A percentile compares a stretch with the other conserved stretches of the same genome.
Conservation (phyloP, 768 basidiomycete species). For the Phanerochaete sordida region DNA sequence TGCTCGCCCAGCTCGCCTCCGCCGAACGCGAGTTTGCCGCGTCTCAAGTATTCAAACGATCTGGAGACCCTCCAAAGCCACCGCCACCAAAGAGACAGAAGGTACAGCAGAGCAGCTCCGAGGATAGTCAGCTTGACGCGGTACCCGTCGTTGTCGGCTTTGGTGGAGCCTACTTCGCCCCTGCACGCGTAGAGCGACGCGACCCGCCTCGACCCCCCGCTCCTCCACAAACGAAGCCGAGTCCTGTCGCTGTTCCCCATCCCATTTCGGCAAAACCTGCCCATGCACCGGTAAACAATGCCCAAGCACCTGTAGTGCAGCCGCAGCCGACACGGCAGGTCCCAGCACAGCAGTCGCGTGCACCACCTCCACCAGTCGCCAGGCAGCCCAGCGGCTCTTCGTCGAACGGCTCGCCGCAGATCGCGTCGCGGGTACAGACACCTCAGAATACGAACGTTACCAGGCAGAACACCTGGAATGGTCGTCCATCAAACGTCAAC, state of each 20-base stretch:
- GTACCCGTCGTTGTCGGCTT: slow-evolving; percentile 11
- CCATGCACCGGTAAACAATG: not conserved
- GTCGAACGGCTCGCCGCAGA: not conserved
- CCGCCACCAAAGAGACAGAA: slow-evolving; percentile 56
- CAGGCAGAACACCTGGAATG: not conserved
- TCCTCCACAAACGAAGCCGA: not conserved
- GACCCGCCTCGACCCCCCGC: not conserved
- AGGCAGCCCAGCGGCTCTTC: not conserved
- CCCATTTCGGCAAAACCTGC: not conserved
- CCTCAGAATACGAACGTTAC: not conserved
- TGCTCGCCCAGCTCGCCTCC: slow-evolving; percentile 58
- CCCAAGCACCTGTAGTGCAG: not conserved
- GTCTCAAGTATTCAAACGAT: slow-evolving; percentile 1
- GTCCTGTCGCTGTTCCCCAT: not conserved
- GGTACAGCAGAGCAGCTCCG: slow-evolving; percentile 28
- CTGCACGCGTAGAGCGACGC: not conserved
- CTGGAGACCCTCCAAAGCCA: slow-evolving; percentile 17
- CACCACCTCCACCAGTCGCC: not conserved
- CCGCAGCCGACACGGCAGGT: not conserved
- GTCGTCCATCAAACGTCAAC: not conserved
- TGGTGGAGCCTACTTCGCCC: slow-evolving; percentile 8
- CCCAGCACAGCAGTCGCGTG: not conserved
- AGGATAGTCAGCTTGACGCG: slow-evolving; percentile 35
- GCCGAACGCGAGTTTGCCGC: slow-evolving; percentile 43
- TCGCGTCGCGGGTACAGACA: not conserved